phyloP scores from a whole-genome alignment of 2,329 filamentous ascomycete species.

The Alternaria novae-zelandiae region DNA sequence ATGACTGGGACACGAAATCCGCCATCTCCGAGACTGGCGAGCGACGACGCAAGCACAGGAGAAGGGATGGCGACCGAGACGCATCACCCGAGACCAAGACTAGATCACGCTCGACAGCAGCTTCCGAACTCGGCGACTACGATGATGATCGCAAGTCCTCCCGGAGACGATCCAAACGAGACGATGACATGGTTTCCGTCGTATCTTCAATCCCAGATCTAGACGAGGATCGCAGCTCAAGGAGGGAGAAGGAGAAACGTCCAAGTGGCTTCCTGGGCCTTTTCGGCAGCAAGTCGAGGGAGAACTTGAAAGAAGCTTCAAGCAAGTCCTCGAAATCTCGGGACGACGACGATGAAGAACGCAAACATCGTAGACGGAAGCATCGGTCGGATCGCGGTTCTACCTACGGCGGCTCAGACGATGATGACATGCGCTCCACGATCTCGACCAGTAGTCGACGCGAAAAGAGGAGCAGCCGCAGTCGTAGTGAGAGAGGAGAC shows the following conservation, averaged over 20 bases:
- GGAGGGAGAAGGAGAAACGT: constrained; percentile 51
- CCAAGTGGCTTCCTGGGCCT: constrained; percentile 55
- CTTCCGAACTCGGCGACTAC: constrained; percentile 50
- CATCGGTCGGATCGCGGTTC: constrained; percentile 49
- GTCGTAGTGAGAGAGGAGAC: constrained; percentile 43
- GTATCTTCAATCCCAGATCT: constrained; percentile 49
- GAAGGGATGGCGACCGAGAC: constrained; percentile 40
- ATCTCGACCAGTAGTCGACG: constrained; percentile 45
- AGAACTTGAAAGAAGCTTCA: constrained; percentile 41
- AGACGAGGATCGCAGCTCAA: constrained; percentile 48
- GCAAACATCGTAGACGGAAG: constrained; percentile 55
- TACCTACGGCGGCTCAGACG: constrained; percentile 47
- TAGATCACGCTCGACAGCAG: constrained; percentile 41
- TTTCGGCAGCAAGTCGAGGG: constrained; percentile 55
- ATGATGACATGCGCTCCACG: constrained; percentile 46
- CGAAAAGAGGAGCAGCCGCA: constrained; percentile 52
- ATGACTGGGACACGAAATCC: constrained; percentile 51
- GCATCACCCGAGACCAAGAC: constrained; percentile 35
- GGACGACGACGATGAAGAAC: constrained; percentile 49
- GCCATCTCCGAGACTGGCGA: constrained; percentile 47
- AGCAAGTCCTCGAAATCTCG: constrained; percentile 43
- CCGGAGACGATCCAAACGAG: constrained; percentile 51
- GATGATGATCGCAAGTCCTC: constrained; percentile 49
- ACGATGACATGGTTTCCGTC: constrained; percentile 52
- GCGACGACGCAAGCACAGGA: constrained; percentile 42